Conservation (phyloP, 2,329 filamentous ascomycete species). For the Aspergillus jensenii region DNA sequence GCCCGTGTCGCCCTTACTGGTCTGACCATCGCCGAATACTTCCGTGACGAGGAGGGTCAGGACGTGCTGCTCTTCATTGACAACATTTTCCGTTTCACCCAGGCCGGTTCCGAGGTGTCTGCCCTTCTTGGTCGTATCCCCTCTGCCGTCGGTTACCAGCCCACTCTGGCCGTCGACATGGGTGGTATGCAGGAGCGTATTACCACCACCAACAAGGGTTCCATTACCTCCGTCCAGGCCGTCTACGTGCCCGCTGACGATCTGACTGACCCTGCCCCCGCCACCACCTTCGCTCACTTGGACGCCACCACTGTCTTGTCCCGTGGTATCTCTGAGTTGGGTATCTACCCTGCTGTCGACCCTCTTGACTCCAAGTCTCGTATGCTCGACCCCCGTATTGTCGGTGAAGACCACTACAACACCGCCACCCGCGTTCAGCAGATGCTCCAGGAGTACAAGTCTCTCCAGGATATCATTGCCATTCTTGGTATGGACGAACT, state of each 20-base stretch:
- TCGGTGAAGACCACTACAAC: constrained; percentile 97
- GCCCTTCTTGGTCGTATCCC: constrained; percentile 98
- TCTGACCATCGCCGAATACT: constrained; percentile 68
- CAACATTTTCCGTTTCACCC: constrained; percentile 99
- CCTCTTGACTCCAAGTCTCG: constrained; percentile 99
- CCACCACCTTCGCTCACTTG: constrained; percentile 99
- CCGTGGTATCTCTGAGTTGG: constrained; percentile 99
- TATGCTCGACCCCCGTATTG: constrained; percentile 98
- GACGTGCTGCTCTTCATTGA: constrained; percentile 99
- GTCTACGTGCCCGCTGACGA: constrained; percentile 99
- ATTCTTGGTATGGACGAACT: constrained; percentile 99
- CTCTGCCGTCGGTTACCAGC: constrained; percentile 99
- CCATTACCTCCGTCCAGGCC: constrained; percentile 99
- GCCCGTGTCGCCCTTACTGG: constrained; percentile 99
- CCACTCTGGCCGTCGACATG: constrained; percentile 98
- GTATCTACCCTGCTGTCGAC: constrained; percentile 99
- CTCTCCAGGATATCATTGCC: constrained; percentile 99
- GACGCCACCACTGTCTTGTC: constrained; percentile 99
- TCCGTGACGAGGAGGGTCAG: constrained; percentile 78
- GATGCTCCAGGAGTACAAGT: constrained; percentile 99
- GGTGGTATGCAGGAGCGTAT: constrained; percentile 99
- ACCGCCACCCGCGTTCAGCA: constrained; percentile 94
- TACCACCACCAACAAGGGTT: constrained; percentile 98
- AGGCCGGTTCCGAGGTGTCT: constrained; percentile 99
- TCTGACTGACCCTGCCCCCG: constrained; percentile 99